A percentile compares a stretch with the other conserved stretches of the same genome.
Evolutionary conservation across 768 basidiomycete species (phyloP).

Genomic region (Clitopilus passeckerianus): DNA sequence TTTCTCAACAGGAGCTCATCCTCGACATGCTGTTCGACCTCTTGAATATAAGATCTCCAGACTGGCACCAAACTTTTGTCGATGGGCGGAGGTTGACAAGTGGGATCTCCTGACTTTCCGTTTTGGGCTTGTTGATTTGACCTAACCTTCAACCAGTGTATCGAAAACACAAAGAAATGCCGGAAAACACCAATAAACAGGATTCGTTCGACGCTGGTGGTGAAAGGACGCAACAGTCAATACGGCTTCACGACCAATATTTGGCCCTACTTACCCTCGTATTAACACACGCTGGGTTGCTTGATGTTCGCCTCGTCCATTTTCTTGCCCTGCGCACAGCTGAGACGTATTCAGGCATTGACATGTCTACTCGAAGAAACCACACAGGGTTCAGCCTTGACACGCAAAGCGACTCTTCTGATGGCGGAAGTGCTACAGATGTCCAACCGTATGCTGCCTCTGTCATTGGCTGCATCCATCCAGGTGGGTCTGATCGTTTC

Average conservation of each 20-base stretch:
- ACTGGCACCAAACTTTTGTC: conserved; percentile 92
- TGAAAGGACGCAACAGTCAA: conserved; percentile 48
- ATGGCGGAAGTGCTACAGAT: conserved; percentile 90
- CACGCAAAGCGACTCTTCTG: conserved; percentile 85
- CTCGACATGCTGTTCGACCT: conserved; percentile 94
- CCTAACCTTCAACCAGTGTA: conserved; percentile 46
- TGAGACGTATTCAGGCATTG: conserved; percentile 54
- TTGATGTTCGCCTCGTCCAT: conserved; percentile 57
- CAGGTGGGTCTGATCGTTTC: conserved; percentile 45
- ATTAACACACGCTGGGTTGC: conserved; percentile 80
- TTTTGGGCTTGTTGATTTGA: not conserved
- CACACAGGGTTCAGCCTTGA: conserved; percentile 63
- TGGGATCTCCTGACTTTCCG: conserved; percentile 25
- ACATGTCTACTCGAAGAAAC: conserved; percentile 82
- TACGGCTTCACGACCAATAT: conserved; percentile 91
- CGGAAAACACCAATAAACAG: conserved; percentile 21
- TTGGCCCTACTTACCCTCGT: conserved; percentile 80
- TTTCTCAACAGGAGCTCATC: conserved; percentile 70
- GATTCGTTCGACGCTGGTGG: conserved; percentile 20
- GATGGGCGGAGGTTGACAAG: conserved; percentile 85
- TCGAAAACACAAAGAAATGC: conserved; percentile 43
- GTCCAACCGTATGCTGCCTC: conserved; percentile 82
- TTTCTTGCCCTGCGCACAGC: not conserved
- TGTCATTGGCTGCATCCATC: conserved; percentile 74
- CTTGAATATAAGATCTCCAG: conserved; percentile 85